phyloP scores from a whole-genome alignment of 2,329 filamentous ascomycete genomes.

The Helotiales sp. region DNA sequence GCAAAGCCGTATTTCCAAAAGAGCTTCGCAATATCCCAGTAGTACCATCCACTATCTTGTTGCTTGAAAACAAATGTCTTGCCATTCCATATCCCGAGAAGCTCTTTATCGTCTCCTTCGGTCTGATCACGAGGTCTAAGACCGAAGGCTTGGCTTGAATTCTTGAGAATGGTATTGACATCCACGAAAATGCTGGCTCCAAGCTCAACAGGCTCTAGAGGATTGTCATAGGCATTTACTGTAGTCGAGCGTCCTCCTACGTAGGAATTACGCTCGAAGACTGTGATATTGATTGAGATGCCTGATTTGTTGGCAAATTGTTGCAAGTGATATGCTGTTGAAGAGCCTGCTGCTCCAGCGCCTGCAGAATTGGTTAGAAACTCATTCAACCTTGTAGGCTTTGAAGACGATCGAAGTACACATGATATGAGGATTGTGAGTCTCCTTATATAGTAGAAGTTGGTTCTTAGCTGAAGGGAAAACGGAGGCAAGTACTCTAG shows the following conservation, averaged over 20 bases:
- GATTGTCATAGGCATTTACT: conserved; percentile 71
- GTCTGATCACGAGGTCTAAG: conserved; percentile 55
- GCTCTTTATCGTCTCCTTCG: conserved; percentile 37
- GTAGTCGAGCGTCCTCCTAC: conserved; percentile 88
- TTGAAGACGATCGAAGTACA: too few species aligned
- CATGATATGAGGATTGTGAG: too few species aligned
- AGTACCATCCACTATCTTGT: conserved; percentile 58
- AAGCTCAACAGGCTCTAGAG: conserved; percentile 72
- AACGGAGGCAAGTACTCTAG: too few species aligned
- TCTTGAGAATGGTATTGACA: conserved; percentile 78
- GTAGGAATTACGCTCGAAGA: conserved; percentile 78
- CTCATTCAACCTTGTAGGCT: neutral
- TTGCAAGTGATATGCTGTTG: conserved; percentile 78
- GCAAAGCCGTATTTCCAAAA: conserved; percentile 84
- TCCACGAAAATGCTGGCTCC: conserved; percentile 91
- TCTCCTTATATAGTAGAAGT: too few species aligned
- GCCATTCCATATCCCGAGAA: conserved; percentile 85
- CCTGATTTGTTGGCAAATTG: conserved; percentile 64
- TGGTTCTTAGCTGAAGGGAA: too few species aligned
- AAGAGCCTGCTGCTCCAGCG: conserved; percentile 85
- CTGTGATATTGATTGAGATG: conserved; percentile 72
- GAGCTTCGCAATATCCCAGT: conserved; percentile 80
- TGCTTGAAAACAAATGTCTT: conserved; percentile 69
- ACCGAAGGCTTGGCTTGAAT: conserved; percentile 70
- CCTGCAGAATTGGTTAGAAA: conserved; percentile 50